Evolutionary conservation across 106 monocot species (phyloP).

Genomic region (Phalaenopsis aphrodite): DNA sequence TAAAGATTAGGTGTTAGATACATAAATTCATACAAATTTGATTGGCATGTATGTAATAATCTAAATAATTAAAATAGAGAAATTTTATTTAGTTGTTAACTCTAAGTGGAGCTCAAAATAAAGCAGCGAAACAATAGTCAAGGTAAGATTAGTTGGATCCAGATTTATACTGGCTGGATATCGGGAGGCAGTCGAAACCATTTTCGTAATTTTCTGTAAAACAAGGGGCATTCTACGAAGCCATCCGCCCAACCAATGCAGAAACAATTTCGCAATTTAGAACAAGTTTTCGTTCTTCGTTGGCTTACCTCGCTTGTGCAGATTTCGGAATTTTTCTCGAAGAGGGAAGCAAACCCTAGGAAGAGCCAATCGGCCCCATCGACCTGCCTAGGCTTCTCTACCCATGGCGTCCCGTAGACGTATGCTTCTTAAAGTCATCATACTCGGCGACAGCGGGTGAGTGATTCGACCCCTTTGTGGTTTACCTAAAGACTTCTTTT

Average conservation of each 20-base stretch:
- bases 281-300: not conserved
- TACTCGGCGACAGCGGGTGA: conserved; percentile 76
- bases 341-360: conserved; percentile 9
- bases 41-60: no score
- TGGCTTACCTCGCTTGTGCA: not conserved
- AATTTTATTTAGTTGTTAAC: no score
- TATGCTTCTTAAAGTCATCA: conserved; percentile 68
- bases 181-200: not conserved
- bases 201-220: not conserved
- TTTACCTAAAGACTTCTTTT: not conserved
- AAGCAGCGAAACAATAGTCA: no score
- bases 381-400: not conserved
- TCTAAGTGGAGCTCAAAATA: no score
- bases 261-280: not conserved
- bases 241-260: not conserved
- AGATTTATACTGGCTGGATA: no score
- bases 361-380: not conserved
- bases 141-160: no score
- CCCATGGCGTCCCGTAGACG: conserved; percentile 49
- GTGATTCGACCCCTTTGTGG: not conserved
- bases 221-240: not conserved
- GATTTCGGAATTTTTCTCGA: not conserved
- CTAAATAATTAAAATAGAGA: no score
- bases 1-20: no score
- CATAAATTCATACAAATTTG: no score